phyloP scores from a whole-genome alignment of 768 basidiomycete genomes.

The Amanita molliuscula region DNA sequence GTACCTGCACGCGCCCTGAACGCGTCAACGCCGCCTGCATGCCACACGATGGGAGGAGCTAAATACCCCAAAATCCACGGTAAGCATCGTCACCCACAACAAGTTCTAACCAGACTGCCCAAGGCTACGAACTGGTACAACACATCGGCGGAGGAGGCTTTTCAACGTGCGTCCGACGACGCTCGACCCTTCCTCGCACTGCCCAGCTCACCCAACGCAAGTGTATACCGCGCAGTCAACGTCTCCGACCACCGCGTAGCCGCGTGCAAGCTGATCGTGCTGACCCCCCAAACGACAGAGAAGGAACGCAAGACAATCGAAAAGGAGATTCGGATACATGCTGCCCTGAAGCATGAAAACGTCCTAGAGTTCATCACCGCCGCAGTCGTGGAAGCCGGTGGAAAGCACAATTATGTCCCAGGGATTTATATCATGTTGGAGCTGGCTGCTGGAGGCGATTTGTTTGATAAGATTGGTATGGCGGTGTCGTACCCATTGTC shows the following conservation, averaged over 20 bases:
- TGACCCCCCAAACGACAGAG: slow-evolving; percentile 54
- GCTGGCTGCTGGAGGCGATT: slow-evolving; percentile 85
- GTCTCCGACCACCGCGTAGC: slow-evolving; percentile 54
- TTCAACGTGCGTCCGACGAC: slow-evolving; percentile 54
- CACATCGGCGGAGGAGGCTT: slow-evolving; percentile 86
- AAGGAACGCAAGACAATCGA: slow-evolving; percentile 72
- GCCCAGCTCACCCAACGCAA: slow-evolving; percentile 18
- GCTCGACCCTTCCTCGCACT: not conserved
- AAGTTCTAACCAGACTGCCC: not conserved
- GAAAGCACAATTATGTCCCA: slow-evolving; percentile 48
- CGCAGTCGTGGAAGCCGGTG: slow-evolving; percentile 59
- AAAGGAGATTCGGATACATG: slow-evolving; percentile 89
- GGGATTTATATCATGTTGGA: slow-evolving; percentile 92
- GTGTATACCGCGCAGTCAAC: slow-evolving; percentile 80
- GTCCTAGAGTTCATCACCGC: slow-evolving; percentile 81
- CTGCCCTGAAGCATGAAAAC: slow-evolving; percentile 65
- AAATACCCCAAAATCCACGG: slow-evolving; percentile 5
- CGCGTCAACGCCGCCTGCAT: too few relatives aligned
- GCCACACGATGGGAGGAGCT: not conserved
- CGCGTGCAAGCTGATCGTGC: slow-evolving; percentile 75
- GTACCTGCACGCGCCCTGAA: too few relatives aligned
- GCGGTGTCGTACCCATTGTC: not conserved
- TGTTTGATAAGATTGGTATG: slow-evolving; percentile 98
- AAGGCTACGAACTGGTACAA: slow-evolving; percentile 63
- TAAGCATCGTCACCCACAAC: not conserved